Evolutionary conservation across 768 basidiomycete genomes (phyloP).

Genomic region (Boletellus sp.): DNA sequence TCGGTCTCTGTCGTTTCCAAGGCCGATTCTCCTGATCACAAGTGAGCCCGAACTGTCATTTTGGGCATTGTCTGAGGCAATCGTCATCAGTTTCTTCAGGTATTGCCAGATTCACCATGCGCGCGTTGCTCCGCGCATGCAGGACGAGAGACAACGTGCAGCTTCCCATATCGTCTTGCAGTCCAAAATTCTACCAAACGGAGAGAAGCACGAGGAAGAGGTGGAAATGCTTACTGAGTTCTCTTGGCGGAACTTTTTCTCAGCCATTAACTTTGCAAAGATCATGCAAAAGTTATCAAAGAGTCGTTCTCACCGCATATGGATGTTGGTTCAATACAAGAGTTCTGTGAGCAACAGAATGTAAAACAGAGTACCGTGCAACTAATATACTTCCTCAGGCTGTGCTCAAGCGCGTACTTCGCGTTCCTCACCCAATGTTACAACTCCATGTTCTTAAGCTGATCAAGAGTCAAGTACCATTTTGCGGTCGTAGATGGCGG

Average conservation of each 20-base stretch:
- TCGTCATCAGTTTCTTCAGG: slow-evolving; percentile 78
- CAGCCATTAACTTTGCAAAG: slow-evolving; percentile 94
- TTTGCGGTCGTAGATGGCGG: slow-evolving; percentile 96
- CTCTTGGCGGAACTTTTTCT: slow-evolving; percentile 97
- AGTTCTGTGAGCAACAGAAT: slow-evolving; percentile 68
- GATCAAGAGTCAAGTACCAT: slow-evolving; percentile 98
- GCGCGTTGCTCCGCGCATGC: slow-evolving; percentile 52
- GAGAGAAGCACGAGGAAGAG: slow-evolving; percentile 77
- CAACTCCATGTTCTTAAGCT: slow-evolving; percentile 94
- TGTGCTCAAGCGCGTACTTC: slow-evolving; percentile 89
- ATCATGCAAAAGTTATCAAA: slow-evolving; percentile 98
- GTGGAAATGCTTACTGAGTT: slow-evolving; percentile 90
- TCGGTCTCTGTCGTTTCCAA: slow-evolving; percentile 78
- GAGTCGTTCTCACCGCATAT: slow-evolving; percentile 88
- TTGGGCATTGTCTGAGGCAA: slow-evolving; percentile 5
- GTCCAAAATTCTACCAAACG: slow-evolving; percentile 61
- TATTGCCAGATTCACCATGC: slow-evolving; percentile 84
- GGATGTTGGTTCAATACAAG: slow-evolving; percentile 97
- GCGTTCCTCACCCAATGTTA: slow-evolving; percentile 90
- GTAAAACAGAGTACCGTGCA: background rate
- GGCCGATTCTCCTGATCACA: slow-evolving; percentile 83
- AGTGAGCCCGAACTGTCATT: slow-evolving; percentile 43
- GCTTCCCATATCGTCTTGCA: slow-evolving; percentile 58
- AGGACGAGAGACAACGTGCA: slow-evolving; percentile 63
- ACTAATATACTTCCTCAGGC: slow-evolving; percentile 51